phyloP scores from a whole-genome alignment of 306 rosid genomes.

The Cyamopsis tetragonoloba region DNA sequence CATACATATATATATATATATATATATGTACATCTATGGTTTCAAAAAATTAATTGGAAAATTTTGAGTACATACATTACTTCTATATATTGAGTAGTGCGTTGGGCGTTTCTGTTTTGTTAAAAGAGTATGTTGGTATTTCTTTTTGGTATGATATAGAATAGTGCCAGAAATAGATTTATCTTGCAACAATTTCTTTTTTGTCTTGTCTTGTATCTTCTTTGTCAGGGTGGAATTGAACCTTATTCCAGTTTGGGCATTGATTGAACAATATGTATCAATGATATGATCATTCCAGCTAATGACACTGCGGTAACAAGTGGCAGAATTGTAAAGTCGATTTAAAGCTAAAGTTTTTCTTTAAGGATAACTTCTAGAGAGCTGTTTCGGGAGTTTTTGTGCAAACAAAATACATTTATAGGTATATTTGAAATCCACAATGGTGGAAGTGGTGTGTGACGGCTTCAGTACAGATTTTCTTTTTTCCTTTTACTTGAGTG shows the following conservation, averaged over 20 bases:
- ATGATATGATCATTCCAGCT: slow-evolving; percentile 35
- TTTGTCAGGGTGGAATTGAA: slow-evolving; percentile 56
- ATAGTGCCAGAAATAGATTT: slow-evolving; percentile 21
- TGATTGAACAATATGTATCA: slow-evolving; percentile 49
- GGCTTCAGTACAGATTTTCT: too few species aligned
- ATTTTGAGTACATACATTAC: neutral
- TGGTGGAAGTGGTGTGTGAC: slow-evolving; percentile 7
- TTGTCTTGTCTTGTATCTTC: neutral
- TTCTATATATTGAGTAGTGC: neutral
- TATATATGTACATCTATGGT: neutral
- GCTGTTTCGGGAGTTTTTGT: slow-evolving; percentile 11
- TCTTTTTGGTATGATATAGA: neutral
- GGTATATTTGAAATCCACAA: slow-evolving; percentile 13
- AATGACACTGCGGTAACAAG: slow-evolving; percentile 29
- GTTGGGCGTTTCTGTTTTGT: neutral
- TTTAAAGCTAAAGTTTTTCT: slow-evolving; percentile 10
- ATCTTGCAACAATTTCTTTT: slow-evolving; percentile 22
- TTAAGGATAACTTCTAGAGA: slow-evolving; percentile 2
- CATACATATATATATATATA: neutral
- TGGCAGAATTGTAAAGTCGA: slow-evolving; percentile 11
- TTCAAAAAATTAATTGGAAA: neutral
- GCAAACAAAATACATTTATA: neutral
- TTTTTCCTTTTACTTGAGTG: neutral
- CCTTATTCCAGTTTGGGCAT: slow-evolving; percentile 59
- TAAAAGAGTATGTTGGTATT: neutral